A percentile compares a stretch with the other conserved stretches of the same genome.
Conservation (phyloP, 31 red algal species). For the Endocladia muricata region DNA sequence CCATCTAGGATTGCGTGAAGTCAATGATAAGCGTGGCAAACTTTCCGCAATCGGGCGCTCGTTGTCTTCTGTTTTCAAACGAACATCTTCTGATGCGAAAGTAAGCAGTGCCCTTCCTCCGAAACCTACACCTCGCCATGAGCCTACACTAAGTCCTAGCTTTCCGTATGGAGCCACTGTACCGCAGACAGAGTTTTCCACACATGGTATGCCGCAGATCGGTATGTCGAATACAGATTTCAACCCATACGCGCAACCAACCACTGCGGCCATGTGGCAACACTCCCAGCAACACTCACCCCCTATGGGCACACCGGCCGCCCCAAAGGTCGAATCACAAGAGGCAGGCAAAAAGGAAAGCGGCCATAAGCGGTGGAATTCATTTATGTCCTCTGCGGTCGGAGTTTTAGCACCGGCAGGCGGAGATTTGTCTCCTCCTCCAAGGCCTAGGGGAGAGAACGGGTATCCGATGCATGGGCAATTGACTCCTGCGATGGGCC, state of each 20-base stretch:
- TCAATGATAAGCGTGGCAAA: conserved; percentile 4
- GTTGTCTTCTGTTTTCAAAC: conserved; percentile 10
- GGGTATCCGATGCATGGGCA: not conserved
- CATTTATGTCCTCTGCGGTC: conserved; percentile 38
- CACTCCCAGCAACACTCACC: not conserved
- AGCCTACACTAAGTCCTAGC: not conserved
- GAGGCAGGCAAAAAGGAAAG: not conserved
- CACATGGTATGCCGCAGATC: not conserved
- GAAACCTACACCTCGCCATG: not conserved
- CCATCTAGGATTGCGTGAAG: conserved; percentile 22
- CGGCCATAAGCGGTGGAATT: conserved; percentile 27
- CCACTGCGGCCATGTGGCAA: not conserved
- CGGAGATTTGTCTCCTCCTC: conserved; percentile 52
- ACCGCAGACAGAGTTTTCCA: not conserved
- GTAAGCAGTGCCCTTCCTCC: not conserved
- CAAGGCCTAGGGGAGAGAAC: not conserved
- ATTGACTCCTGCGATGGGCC: conserved; percentile 12
- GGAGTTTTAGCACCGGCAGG: conserved; percentile 45
- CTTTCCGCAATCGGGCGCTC: conserved; percentile 27
- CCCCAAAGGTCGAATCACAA: not conserved
- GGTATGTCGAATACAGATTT: not conserved
- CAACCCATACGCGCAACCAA: not conserved
- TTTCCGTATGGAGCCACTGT: not conserved
- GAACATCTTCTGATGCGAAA: not conserved
- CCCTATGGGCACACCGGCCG: not conserved